These are phyloP conservation scores for Scheffersomyces stipitis DNA, from an alignment of 805 yeast species.

Conservation along the genomic window DNA sequence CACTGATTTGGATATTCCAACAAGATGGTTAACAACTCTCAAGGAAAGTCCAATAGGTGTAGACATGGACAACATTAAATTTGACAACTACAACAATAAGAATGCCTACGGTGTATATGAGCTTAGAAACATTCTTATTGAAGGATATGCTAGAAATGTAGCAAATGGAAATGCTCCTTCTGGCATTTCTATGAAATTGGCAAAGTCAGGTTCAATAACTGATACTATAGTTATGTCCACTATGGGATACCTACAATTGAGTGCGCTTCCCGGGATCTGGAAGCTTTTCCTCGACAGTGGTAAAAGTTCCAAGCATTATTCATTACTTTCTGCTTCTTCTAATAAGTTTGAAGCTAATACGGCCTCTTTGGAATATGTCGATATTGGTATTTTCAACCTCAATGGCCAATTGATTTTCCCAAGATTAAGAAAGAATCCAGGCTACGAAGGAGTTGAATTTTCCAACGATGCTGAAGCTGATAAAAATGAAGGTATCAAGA, in stretches of 20 bases:
- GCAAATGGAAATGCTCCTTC: slow-evolving; percentile 40
- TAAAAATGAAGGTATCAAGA: no score
- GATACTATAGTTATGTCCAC: slow-evolving; percentile 77
- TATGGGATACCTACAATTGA: slow-evolving; percentile 81
- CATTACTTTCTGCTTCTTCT: slow-evolving; percentile 39
- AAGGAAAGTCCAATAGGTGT: slow-evolving; percentile 35
- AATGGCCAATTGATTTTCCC: slow-evolving; percentile 38
- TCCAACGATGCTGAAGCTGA: slow-evolving; percentile 9
- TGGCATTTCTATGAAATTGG: slow-evolving; percentile 51
- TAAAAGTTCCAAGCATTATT: slow-evolving; percentile 13
- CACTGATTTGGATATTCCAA: slow-evolving; percentile 58
- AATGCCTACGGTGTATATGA: slow-evolving; percentile 46
- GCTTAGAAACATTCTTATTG: slow-evolving; percentile 58
- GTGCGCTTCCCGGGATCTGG: slow-evolving; percentile 73
- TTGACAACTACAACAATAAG: slow-evolving; percentile 37
- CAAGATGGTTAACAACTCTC: slow-evolving; percentile 65
- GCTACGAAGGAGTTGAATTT: slow-evolving; percentile 11
- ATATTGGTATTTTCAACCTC: slow-evolving; percentile 4
- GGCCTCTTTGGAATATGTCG: slow-evolving; percentile 9
- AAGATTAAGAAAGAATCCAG: slow-evolving; percentile 37
- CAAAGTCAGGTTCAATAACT: slow-evolving; percentile 15
- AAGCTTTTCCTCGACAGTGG: slow-evolving; percentile 45
- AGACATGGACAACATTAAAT: slow-evolving; percentile 64
- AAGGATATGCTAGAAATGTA: slow-evolving; percentile 63
- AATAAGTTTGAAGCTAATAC: slow-evolving; percentile 40